Conservation (phyloP, 495 filamentous ascomycete species). For the Cryomyces antarcticus region DNA sequence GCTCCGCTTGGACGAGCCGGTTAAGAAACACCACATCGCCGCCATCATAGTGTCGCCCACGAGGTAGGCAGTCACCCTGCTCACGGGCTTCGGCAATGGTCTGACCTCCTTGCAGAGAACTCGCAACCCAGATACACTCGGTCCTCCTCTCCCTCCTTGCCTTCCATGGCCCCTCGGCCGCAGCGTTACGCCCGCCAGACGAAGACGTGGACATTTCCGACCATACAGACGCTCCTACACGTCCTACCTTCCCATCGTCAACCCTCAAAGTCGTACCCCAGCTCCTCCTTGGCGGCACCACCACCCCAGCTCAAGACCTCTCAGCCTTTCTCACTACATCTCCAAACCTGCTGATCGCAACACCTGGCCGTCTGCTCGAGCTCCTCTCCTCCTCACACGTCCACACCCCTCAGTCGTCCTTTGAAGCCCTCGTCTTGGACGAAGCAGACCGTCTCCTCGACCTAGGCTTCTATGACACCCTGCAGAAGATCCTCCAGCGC, state of each 20-base stretch:
- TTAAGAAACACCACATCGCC: slow-evolving; percentile 74
- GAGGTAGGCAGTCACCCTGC: slow-evolving; percentile 20
- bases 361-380: slow-evolving; percentile 75
- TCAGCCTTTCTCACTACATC: slow-evolving; percentile 56
- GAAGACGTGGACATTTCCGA: slow-evolving; percentile 24
- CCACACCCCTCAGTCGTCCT: slow-evolving; percentile 68
- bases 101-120: slow-evolving; percentile 33
- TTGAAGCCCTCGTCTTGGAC: slow-evolving; percentile 79
- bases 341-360: slow-evolving; percentile 73
- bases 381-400: slow-evolving; percentile 81
- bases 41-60: slow-evolving; percentile 86
- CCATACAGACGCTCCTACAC: slow-evolving; percentile 26
- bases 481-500: slow-evolving; percentile 64
- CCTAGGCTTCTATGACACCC: slow-evolving; percentile 81
- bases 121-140: slow-evolving; percentile 74
- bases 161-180: slow-evolving; percentile 64
- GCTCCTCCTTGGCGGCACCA: slow-evolving; percentile 71
- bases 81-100: not conserved
- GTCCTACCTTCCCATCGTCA: slow-evolving; percentile 27
- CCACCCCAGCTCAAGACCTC: slow-evolving; percentile 67
- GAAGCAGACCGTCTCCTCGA: slow-evolving; percentile 87
- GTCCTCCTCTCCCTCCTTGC: slow-evolving; percentile 58
- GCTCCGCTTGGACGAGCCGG: slow-evolving; percentile 49
- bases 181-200: slow-evolving; percentile 28
- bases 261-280: slow-evolving; percentile 51